A percentile compares a stretch with the other conserved stretches of the same genome.
These are phyloP conservation scores for Secale cereale DNA, from an alignment of 176 grass and related monocot genomes.

Conservation along the genomic window DNA sequence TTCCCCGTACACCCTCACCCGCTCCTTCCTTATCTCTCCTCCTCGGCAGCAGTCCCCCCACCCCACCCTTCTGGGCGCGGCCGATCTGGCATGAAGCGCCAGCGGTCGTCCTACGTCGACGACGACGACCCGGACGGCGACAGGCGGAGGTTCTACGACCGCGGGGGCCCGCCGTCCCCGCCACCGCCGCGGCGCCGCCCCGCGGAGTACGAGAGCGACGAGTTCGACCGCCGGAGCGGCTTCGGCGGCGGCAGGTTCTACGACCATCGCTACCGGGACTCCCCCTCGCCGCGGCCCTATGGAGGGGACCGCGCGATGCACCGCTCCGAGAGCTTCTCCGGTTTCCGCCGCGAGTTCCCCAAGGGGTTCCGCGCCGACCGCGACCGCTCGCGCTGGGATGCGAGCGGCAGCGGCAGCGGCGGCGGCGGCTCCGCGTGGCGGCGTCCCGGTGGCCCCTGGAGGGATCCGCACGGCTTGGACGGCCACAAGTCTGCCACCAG, in stretches of 20 bases:
- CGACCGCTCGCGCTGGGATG: conserved; percentile 60
- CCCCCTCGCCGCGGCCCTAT: conserved; percentile 50
- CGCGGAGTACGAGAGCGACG: conserved; percentile 41
- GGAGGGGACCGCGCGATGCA: conserved; percentile 46
- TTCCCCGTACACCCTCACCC: conserved; percentile 15
- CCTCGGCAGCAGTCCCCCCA: neutral
- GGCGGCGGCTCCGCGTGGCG: conserved; percentile 48
- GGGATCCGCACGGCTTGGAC: conserved; percentile 30
- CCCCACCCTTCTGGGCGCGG: neutral
- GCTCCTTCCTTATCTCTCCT: conserved; percentile 29
- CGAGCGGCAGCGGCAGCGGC: neutral
- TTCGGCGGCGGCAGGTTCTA: conserved; percentile 41
- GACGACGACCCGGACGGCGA: conserved; percentile 64
- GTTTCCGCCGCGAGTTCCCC: conserved; percentile 72
- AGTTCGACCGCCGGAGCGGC: conserved; percentile 52
- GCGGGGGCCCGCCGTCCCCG: conserved; percentile 15
- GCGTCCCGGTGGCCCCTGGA: conserved; percentile 35
- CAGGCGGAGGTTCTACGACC: conserved; percentile 46
- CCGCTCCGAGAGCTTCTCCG: conserved; percentile 79
- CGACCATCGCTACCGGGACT: conserved; percentile 49
- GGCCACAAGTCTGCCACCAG: conserved; percentile 24
- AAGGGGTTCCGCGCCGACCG: conserved; percentile 90
- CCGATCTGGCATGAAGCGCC: conserved; percentile 64
- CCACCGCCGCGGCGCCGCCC: conserved; percentile 23
- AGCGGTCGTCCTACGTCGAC: conserved; percentile 49